Evolutionary conservation across 805 yeast species (phyloP).

Genomic region (Pichia nakasei): DNA sequence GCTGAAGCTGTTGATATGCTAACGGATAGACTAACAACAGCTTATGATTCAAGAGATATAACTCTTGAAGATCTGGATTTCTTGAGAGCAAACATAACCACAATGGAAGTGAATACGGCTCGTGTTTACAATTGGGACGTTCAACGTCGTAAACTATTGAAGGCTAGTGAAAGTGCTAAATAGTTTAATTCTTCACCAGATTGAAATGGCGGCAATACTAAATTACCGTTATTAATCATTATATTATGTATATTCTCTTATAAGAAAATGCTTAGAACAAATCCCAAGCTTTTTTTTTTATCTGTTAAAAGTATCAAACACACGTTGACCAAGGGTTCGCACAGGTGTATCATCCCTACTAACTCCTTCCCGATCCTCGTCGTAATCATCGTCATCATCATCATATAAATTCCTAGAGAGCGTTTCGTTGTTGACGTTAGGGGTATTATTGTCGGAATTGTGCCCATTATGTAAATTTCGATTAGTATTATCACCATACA

Average conservation of each 20-base stretch:
- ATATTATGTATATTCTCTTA: too few relatives aligned
- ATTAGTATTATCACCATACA: too few relatives aligned
- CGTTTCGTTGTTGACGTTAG: background rate
- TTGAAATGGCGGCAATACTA: too few relatives aligned
- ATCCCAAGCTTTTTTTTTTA: too few relatives aligned
- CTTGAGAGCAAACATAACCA: constrained; percentile 81
- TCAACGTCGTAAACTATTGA: constrained; percentile 50
- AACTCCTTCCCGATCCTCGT: background rate
- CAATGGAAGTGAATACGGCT: constrained; percentile 97
- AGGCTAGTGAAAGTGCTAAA: constrained; percentile 18
- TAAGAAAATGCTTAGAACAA: too few relatives aligned
- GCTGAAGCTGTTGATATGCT: constrained; percentile 78
- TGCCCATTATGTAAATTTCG: too few relatives aligned
- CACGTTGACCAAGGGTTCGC: constrained; percentile 53
- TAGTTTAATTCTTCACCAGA: too few relatives aligned
- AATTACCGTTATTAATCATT: too few relatives aligned
- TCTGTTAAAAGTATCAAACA: constrained; percentile 49
- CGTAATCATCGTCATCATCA: constrained; percentile 25
- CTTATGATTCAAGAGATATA: constrained; percentile 46
- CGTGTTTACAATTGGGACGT: constrained; percentile 86
- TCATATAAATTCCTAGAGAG: constrained; percentile 8
- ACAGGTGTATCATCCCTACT: constrained; percentile 49
- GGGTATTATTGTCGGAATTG: too few relatives aligned
- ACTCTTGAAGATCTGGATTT: constrained; percentile 83
- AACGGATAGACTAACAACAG: constrained; percentile 49